phyloP scores from a whole-genome alignment of 352 stramenopile genomes.

The Phytophthora vignae region DNA sequence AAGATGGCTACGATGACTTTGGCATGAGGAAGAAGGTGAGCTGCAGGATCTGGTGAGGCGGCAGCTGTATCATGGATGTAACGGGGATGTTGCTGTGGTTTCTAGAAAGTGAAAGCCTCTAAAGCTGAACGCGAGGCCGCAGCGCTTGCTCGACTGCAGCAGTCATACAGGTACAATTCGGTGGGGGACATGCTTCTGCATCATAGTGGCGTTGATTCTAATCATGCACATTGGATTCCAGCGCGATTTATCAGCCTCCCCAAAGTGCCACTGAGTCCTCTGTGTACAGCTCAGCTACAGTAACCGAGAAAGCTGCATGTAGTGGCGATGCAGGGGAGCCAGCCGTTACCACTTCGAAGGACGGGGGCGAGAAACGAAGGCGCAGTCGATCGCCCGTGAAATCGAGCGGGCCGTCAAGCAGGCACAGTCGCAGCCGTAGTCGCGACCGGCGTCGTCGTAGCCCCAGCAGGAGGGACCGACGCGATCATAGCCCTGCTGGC shows the following conservation, averaged over 20 bases:
- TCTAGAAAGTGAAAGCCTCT: constrained; percentile 68
- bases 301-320: constrained; percentile 10
- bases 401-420: constrained; percentile 19
- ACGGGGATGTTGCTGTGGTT: constrained; percentile 2
- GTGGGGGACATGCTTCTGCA: background rate
- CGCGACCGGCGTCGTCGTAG: constrained; percentile 36
- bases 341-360: background rate
- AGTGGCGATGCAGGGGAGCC: background rate
- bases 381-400: constrained; percentile 34
- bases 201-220: constrained; percentile 2
- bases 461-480: constrained; percentile 34
- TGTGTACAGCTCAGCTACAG: background rate
- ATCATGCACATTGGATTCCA: constrained; percentile 21
- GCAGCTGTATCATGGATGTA: background rate
- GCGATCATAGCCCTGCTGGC: constrained; percentile 28
- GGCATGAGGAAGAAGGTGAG: constrained; percentile 82
- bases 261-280: constrained; percentile 26
- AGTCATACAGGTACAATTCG: constrained; percentile 72
- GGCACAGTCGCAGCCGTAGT: constrained; percentile 28
- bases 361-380: constrained; percentile 20
- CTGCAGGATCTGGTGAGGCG: background rate
- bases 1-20: constrained; percentile 91
- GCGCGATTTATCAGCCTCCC: constrained; percentile 58
- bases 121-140: constrained; percentile 84
- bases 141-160: constrained; percentile 79